Evolutionary conservation across 805 yeast species (phyloP).

Genomic region (Blastobotrys terrestris): DNA sequence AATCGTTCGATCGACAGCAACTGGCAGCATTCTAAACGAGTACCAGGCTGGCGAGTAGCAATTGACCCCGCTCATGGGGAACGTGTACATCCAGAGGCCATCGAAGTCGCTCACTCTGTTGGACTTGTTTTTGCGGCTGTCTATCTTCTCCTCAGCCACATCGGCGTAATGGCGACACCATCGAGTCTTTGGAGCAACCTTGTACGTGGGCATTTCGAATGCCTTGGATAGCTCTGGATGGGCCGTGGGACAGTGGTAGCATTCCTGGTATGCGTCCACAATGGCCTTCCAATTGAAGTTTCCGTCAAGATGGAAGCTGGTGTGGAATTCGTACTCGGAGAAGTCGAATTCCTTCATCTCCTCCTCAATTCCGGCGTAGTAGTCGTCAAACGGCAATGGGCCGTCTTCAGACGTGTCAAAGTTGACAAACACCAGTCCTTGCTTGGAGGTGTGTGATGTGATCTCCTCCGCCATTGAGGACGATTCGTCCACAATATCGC

Average conservation of each 20-base stretch:
- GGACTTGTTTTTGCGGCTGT: neutral
- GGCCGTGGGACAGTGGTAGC: conserved; percentile 1
- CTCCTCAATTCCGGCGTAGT: neutral
- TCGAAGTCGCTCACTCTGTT: neutral
- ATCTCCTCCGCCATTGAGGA: neutral
- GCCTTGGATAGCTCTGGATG: conserved; percentile 3
- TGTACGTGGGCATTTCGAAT: conserved; percentile 1
- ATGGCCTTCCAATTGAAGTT: conserved; percentile 1
- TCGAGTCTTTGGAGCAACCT: neutral
- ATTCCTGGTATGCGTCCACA: conserved; percentile 1
- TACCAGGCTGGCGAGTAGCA: conserved; percentile 5
- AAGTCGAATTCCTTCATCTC: neutral
- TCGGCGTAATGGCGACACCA: conserved; percentile 3
- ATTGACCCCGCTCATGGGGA: conserved; percentile 2
- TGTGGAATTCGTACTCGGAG: neutral
- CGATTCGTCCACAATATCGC: neutral
- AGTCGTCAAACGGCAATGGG: neutral
- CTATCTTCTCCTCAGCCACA: neutral
- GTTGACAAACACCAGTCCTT: neutral
- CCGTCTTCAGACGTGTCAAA: neutral
- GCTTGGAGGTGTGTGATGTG: neutral
- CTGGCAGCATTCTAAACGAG: conserved; percentile 1
- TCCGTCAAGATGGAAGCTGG: neutral
- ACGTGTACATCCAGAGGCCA: conserved; percentile 2
- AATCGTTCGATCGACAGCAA: neutral